Evolutionary conservation across 2,329 filamentous ascomycete species (phyloP), one percentile per base, ranked within the genome.

Genomic region (Dichotomopilus funicola): DNA sequence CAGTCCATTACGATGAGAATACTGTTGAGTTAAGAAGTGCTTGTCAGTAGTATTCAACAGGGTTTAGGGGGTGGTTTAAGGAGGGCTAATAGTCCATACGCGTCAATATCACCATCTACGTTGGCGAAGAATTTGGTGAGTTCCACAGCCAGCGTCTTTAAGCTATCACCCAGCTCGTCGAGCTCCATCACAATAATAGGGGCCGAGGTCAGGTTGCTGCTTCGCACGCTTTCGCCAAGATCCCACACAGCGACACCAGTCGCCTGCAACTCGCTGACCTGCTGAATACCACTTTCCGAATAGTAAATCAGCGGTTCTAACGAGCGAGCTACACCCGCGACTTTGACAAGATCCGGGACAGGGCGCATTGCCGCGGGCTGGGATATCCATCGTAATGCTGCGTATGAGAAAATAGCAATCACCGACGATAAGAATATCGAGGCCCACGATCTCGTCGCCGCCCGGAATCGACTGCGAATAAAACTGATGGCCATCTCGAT

Each of bases 1-100:
- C 92, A 96, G 68, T 96, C 90, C 91, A 97, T 96, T 51, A 95
- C 90, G 58, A 94, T 87, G 38, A 97, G 79, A 62, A 96, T 95
- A 58, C 87, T 86, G 49, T 31, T 6, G 3, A 13, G 9, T 27
- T 35, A 37, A 8, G 5, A 12, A 31, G 33, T 7, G 37, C 45
- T 31, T 36, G 46, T 35, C 3, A 35, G 19, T 6, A 11, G 9
- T 6, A 33, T 13, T 5, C n/a, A 27, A 31, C 2, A 1, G 12
- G 34, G 44, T 4, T 8, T 10, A 34, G 11, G 33, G 2, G 59
- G 52, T 40, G 19, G 36, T 44, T 19, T 2, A 47, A 37, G n/a
- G 10, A 37, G 48, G 53, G 54, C 36, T 72, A 75, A 64, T 11
- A 10, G 11, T 3, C 7, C 31, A 4, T 75, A 85, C 82, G 81